Conservation (phyloP, 805 yeast species). For the Lachancea sp. region DNA sequence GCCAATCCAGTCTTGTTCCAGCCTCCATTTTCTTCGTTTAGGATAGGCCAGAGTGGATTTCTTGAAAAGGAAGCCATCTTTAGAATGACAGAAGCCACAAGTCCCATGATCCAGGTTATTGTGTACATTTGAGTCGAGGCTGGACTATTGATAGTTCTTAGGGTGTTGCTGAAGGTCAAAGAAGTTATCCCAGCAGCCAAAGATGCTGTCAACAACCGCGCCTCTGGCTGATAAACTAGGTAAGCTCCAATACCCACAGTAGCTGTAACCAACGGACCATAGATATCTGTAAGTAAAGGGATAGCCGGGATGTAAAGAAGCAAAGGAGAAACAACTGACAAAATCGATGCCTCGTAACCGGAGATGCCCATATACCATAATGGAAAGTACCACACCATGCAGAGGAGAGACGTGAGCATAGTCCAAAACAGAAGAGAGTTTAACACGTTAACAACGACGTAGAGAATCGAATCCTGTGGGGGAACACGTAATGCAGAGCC, state of each 20-base stretch:
- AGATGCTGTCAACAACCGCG: constrained; percentile 58
- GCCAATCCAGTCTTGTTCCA: constrained; percentile 60
- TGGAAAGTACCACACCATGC: constrained; percentile 95
- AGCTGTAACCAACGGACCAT: constrained; percentile 41
- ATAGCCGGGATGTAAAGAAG: constrained; percentile 42
- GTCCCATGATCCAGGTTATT: constrained; percentile 45
- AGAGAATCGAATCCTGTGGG: constrained; percentile 26
- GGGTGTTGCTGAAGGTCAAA: constrained; percentile 52
- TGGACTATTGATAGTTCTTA: constrained; percentile 36
- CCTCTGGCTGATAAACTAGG: constrained; percentile 58
- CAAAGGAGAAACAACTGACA: constrained; percentile 53
- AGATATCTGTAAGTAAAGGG: constrained; percentile 23
- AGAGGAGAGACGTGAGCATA: constrained; percentile 66
- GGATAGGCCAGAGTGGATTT: constrained; percentile 94
- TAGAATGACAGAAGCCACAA: constrained; percentile 63
- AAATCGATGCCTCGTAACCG: constrained; percentile 77
- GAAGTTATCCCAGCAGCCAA: constrained; percentile 60
- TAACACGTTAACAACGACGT: constrained; percentile 36
- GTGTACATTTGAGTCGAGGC: constrained; percentile 17
- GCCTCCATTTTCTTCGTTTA: constrained; percentile 83
- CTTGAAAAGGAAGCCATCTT: constrained; percentile 76
- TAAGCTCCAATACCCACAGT: constrained; percentile 72
- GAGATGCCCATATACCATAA: constrained; percentile 97
- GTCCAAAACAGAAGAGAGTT: constrained; percentile 86
- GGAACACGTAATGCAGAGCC: constrained; percentile 13